phyloP scores from a whole-genome alignment of 2,329 filamentous ascomycete species.

The Penicillium sp. region DNA sequence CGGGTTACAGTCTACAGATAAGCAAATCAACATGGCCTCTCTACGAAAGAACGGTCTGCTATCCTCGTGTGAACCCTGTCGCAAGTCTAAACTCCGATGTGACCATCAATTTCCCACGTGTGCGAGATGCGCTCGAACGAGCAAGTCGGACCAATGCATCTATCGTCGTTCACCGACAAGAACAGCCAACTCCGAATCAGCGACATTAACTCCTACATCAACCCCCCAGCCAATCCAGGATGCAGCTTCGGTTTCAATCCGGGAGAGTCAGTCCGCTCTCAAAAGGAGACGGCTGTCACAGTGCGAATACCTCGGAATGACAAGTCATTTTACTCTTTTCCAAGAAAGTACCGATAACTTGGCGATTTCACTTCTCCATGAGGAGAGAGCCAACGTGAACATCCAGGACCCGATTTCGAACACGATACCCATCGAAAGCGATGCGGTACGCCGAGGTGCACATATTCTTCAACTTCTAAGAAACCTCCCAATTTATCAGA shows the following conservation, averaged over 20 bases:
- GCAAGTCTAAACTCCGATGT: constrained; percentile 24
- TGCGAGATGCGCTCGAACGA: constrained; percentile 15
- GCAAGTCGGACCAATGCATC: constrained; percentile 15
- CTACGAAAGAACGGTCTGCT: constrained; percentile 12
- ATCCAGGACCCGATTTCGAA: neutral
- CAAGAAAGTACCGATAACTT: constrained; percentile 5
- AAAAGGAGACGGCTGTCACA: constrained; percentile 4
- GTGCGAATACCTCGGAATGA: constrained; percentile 5
- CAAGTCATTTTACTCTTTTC: constrained; percentile 3
- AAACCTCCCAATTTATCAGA: constrained; percentile 20
- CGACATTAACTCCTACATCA: neutral
- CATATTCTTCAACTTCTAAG: constrained; percentile 19
- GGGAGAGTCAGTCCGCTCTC: neutral
- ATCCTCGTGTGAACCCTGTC: constrained; percentile 25
- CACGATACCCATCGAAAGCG: constrained; percentile 7
- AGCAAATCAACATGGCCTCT: neutral
- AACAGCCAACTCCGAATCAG: neutral
- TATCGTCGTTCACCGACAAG: constrained; percentile 12
- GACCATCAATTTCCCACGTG: constrained; percentile 21
- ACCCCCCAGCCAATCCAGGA: neutral
- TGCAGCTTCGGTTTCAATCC: neutral
- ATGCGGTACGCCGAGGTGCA: constrained; percentile 21
- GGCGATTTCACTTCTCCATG: neutral
- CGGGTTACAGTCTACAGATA: neutral
- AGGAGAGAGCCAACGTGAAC: constrained; percentile 6